Percentiles rank a stretch among this genome's conserved stretches.
Evolutionary conservation across 306 rosid species (phyloP).

Genomic region (Ammopiptanthus mongolicus): DNA sequence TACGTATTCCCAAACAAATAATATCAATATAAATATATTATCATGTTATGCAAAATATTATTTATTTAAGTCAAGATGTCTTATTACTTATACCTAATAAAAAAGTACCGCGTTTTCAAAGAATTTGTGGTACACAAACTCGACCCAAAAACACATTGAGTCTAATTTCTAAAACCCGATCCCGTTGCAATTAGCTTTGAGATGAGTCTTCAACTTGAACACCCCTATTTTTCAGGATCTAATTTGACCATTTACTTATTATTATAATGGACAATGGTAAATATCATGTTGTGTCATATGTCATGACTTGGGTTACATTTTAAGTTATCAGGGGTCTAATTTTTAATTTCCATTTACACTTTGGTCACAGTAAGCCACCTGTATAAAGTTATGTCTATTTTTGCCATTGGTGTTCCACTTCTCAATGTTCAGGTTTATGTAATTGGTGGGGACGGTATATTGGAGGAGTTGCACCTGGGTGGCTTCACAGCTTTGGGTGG

Average conservation of each 20-base stretch:
- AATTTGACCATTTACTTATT: not conserved
- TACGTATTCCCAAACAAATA: too few relatives aligned
- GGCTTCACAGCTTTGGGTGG: slow-evolving; percentile 93
- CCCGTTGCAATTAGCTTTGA: too few relatives aligned
- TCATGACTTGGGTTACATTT: not conserved
- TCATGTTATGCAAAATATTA: too few relatives aligned
- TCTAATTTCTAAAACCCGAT: too few relatives aligned
- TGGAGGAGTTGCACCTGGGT: slow-evolving; percentile 81
- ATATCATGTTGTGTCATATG: not conserved
- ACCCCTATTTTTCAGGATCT: too few relatives aligned
- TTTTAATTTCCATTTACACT: not conserved
- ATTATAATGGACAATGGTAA: not conserved
- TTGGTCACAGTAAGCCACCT: not conserved
- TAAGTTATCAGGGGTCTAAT: not conserved
- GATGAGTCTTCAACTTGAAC: too few relatives aligned
- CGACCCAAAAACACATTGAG: too few relatives aligned
- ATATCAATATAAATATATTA: too few relatives aligned
- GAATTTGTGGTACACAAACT: too few relatives aligned
- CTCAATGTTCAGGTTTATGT: slow-evolving; percentile 68
- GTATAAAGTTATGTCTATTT: not conserved
- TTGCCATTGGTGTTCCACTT: not conserved
- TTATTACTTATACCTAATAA: too few relatives aligned
- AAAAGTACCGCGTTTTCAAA: too few relatives aligned
- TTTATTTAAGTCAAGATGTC: too few relatives aligned
- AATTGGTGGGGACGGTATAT: slow-evolving; percentile 80